Evolutionary conservation across 73 alveolate genomes (phyloP), one percentile per base, ranked within the genome.

Genomic region (Paramecium tetraurelia): DNA sequence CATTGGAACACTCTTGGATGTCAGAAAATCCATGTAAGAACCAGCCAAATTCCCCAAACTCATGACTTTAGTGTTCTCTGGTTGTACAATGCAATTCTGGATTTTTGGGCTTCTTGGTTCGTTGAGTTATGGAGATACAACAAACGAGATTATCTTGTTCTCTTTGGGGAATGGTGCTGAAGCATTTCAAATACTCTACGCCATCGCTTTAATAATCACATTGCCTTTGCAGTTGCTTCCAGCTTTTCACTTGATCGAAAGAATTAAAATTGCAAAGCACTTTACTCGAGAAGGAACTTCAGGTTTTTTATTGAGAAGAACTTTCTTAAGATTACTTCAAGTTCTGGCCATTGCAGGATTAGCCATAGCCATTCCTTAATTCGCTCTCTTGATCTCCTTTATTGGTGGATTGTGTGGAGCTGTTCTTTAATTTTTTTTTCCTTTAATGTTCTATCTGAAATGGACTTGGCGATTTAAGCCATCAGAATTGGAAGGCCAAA

Each of bases 121-220:
- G 16, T 22, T 89, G 29, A 83, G 89, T 41, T 89, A 89, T 46
- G 94, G 94, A 7, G 71, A 89, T 7, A 22, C 89, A 38, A 70
- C 87, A 18, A 36, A 41, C 43, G 89, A 89, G 33, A 89, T 89
- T 8, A 89, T 89, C 5, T 40, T 89, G 22, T 89, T 89, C 58
- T 89, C 94, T 21, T 31, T 89, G 20, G 92, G 92, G 27, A 14
- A 89, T 7, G 71, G 90, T 21, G 83, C 69, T 20, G 94, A 89
- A 16, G 77, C 77, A 27, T 89, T 89, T 89, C n/a, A 89, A 46
- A 71, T 89, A n/a, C 40, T 83, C 12, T 89, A 89, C 71, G 94
- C 94, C 1, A 24, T 89, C 8, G 94, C 94, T 4, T 35, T 89
- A 40, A 59, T 89, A 11, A 89, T 89, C 31, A 44, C 92, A 1